These are phyloP conservation scores for Podaxis sp. DNA, from an alignment of 768 basidiomycete genomes.

Conservation along the genomic window DNA sequence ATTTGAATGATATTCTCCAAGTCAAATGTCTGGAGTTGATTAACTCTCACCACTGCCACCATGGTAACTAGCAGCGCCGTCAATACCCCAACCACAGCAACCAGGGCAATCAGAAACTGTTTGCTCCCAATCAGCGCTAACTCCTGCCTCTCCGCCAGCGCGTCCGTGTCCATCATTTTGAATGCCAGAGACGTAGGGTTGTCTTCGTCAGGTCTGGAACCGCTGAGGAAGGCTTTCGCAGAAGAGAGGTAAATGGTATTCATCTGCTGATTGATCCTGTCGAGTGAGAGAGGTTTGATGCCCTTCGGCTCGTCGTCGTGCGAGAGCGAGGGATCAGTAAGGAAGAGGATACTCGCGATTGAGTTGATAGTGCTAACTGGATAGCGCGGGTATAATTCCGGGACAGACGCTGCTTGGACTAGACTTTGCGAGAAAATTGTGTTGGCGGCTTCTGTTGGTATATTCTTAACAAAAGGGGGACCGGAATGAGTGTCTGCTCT, in stretches of 20 bases:
- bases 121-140: neutral
- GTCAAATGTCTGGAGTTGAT: neutral
- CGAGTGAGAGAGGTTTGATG: neutral
- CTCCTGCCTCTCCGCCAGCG: neutral
- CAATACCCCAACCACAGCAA: neutral
- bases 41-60: neutral
- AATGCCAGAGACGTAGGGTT: neutral
- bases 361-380: neutral
- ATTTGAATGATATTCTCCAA: neutral
- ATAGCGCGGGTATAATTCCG: neutral
- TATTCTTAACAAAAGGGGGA: neutral
- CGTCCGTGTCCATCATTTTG: neutral
- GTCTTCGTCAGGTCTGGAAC: neutral
- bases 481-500: neutral
- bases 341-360: neutral
- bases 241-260: neutral
- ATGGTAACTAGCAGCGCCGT: neutral
- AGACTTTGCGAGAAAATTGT: conserved; percentile 3
- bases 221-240: neutral
- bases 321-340: neutral
- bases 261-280: conserved; percentile 1
- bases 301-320: neutral
- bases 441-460: neutral
- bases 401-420: neutral
- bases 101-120: neutral